Evolutionary conservation across 805 yeast species (phyloP).

Genomic region (Candida maris): DNA sequence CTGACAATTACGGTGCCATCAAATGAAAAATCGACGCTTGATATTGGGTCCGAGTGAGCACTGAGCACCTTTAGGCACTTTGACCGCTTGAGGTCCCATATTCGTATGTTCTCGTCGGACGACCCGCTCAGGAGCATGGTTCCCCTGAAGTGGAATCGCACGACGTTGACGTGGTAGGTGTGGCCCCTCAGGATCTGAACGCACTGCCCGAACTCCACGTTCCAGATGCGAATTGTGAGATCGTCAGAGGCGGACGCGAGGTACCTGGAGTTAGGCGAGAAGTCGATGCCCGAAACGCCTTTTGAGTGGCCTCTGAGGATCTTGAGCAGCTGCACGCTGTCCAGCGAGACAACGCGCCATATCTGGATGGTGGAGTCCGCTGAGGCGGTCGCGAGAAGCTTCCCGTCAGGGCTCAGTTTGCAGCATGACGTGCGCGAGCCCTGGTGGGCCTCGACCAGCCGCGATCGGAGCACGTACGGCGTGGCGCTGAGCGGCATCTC

Average conservation of each 20-base stretch:
- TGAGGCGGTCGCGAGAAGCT: slow-evolving; percentile 52
- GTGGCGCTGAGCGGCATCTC: slow-evolving; percentile 1
- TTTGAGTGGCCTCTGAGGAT: slow-evolving; percentile 54
- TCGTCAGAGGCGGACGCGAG: slow-evolving; percentile 89
- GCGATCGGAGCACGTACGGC: slow-evolving; percentile 14
- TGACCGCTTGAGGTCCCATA: slow-evolving; percentile 83
- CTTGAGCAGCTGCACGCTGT: slow-evolving; percentile 31
- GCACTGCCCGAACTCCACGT: slow-evolving; percentile 47
- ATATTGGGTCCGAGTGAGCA: slow-evolving; percentile 91
- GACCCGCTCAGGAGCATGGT: slow-evolving; percentile 78
- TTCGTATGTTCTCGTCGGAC: slow-evolving; percentile 83
- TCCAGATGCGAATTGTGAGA: slow-evolving; percentile 72
- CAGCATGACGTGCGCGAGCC: slow-evolving; percentile 39
- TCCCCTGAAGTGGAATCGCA: slow-evolving; percentile 69
- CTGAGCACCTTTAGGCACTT: slow-evolving; percentile 72
- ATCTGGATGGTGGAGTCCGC: slow-evolving; percentile 58
- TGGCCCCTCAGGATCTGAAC: slow-evolving; percentile 64
- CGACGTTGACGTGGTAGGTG: slow-evolving; percentile 76
- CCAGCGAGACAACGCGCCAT: slow-evolving; percentile 39
- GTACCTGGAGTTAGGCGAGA: slow-evolving; percentile 70
- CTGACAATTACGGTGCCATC: slow-evolving; percentile 82
- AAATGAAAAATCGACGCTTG: slow-evolving; percentile 65
- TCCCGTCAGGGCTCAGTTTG: slow-evolving; percentile 61
- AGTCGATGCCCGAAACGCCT: slow-evolving; percentile 73
- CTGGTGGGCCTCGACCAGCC: slow-evolving; percentile 10